phyloP scores from a whole-genome alignment of 2,329 filamentous ascomycete species.

The Annulohypoxylon truncatum region DNA sequence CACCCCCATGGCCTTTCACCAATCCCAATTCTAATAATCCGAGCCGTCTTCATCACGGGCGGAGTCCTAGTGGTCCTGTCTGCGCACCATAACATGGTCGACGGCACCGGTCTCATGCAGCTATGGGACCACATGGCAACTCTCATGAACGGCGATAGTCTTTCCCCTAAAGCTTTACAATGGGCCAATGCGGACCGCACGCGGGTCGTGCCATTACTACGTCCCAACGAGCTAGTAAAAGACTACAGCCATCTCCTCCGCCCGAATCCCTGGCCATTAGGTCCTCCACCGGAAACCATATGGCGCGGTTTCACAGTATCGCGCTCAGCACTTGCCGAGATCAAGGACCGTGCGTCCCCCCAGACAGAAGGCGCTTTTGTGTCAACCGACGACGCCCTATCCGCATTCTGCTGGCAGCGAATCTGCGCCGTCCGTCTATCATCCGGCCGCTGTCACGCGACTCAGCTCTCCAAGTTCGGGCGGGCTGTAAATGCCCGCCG shows the following conservation, averaged over 20 bases:
- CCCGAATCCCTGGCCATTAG: background rate
- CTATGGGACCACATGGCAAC: background rate
- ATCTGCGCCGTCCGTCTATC: slow-evolving; percentile 38
- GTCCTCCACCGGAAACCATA: background rate
- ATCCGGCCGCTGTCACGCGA: background rate
- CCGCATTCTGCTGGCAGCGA: slow-evolving; percentile 52
- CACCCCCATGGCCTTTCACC: background rate
- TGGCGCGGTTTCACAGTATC: slow-evolving; percentile 18
- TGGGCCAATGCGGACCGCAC: background rate
- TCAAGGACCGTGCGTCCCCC: background rate
- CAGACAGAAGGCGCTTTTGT: background rate
- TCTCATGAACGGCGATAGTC: background rate
- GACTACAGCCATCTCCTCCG: slow-evolving; percentile 12
- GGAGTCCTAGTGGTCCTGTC: background rate
- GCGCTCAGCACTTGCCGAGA: background rate
- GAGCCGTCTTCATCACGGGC: background rate
- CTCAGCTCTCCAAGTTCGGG: slow-evolving; percentile 2
- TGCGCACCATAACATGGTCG: background rate
- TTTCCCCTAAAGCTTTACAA: background rate
- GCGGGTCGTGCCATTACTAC: background rate
- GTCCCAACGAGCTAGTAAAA: background rate
- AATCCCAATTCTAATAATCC: background rate
- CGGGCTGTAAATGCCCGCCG: background rate
- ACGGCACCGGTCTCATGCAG: background rate
- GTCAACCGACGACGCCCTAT: slow-evolving; percentile 47